These are phyloP conservation scores for Saturnispora halmiae DNA, from an alignment of 805 yeast genomes.

Conservation along the genomic window DNA sequence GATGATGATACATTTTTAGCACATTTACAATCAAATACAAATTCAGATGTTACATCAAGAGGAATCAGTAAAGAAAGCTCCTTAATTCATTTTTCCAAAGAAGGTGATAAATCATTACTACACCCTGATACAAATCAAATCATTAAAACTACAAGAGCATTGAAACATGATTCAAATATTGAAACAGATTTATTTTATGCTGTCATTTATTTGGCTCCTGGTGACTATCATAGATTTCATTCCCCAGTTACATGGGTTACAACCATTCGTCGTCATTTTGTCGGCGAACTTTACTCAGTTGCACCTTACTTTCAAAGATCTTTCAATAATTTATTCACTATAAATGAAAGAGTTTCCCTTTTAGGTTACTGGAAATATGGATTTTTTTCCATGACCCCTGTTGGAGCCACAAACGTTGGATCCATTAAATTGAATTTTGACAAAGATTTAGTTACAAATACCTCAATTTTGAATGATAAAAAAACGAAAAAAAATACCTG, in stretches of 20 bases:
- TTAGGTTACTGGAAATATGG: constrained; percentile 97
- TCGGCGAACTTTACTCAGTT: constrained; percentile 91
- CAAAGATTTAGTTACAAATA: constrained; percentile 79
- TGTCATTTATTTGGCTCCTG: constrained; percentile 94
- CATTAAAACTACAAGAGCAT: constrained; percentile 17
- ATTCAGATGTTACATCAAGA: constrained; percentile 11
- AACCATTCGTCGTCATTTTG: constrained; percentile 85
- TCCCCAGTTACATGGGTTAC: constrained; percentile 97
- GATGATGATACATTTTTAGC: constrained; percentile 11
- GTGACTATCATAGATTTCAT: constrained; percentile 95
- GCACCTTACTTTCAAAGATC: constrained; percentile 93
- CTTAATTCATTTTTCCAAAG: constrained; percentile 40
- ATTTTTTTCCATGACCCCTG: constrained; percentile 97
- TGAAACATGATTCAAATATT: constrained; percentile 21
- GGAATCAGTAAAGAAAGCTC: constrained; percentile 1
- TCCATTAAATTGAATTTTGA: constrained; percentile 88
- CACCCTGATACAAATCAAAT: constrained; percentile 25
- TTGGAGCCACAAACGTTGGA: constrained; percentile 98
- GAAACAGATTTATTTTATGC: constrained; percentile 69
- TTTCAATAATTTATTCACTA: constrained; percentile 74
- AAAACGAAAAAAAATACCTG: constrained; percentile 66
- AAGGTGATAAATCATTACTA: constrained; percentile 55
- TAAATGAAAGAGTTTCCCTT: constrained; percentile 91
- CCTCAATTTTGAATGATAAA: constrained; percentile 46
- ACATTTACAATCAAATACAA: constrained; percentile 13